Base-by-base conservation (phyloP, 164 flowering plant species). In the Magnolia officinalis region DNA sequence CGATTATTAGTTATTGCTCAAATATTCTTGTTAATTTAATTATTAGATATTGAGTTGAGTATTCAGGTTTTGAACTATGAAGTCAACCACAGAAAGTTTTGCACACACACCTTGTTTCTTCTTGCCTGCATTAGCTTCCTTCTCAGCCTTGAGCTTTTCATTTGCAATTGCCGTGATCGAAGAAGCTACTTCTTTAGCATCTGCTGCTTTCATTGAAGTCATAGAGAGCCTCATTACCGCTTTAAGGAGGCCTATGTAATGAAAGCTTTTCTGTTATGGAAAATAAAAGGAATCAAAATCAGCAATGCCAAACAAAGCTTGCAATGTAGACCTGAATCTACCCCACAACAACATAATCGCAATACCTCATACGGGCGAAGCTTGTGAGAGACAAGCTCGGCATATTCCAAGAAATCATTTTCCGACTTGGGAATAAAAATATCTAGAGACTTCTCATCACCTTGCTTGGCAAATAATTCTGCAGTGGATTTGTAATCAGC, bases 171-270 rank as follows among this genome's bases (percentile, higher is more conserved):
- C 95, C 8, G 95, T 83, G 31, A 96, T 67, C 2, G 99, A 96
- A 71, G 99, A 92, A 3, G 96, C 88, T 64, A 96, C 85, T n/a
- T 96, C 99, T 80, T 94, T 94, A 1, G 95, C 98, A 85, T 94
- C 97, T 14, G 96, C 89, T n/a, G 91, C 99, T 83, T 91, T 94
- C 79, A 96, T 68, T 31, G 84, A 24, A 31, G 86, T 81, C 93
- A 88, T 87, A 23, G 99, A 94, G 23, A 92, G 76, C 82, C 99
- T 89, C 93, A 94, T 90, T 7, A 92, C 95, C 6, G 93, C 83
- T 84, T 92, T 96, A 18, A 96, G 95, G 78, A 96, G 77, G 67
- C 89, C 88, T 49, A 91, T 83, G 80, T 94, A 96, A 76, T 96
- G 96, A 81, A 81, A 96, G 82, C 99, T 96, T 89, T 96, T 94